Conservation (phyloP, 805 yeast genomes). For the Cyberlindnera lachancei region DNA sequence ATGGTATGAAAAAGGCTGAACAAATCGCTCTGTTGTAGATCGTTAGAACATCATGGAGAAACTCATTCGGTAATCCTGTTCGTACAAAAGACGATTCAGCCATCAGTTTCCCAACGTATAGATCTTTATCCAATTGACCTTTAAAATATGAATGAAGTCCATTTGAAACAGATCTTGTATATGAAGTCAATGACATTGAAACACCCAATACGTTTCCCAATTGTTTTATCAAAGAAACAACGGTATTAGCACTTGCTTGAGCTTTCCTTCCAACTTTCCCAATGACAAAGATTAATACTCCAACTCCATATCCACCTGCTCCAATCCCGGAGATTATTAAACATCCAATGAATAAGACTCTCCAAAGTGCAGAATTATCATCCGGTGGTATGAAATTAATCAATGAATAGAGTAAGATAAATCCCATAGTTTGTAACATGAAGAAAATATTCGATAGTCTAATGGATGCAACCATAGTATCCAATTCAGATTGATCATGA, state of each 20-base stretch:
- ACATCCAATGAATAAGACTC: conserved; percentile 20
- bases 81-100: conserved; percentile 12
- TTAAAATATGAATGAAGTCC: conserved; percentile 24
- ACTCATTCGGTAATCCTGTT: conserved; percentile 10
- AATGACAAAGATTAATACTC: conserved; percentile 31
- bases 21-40: conserved; percentile 12
- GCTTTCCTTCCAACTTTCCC: conserved; percentile 34
- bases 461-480: conserved; percentile 19
- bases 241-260: conserved; percentile 39
- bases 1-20: conserved; percentile 12
- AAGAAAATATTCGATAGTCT: conserved; percentile 10
- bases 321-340: conserved; percentile 29
- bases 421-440: conserved; percentile 14
- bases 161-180: conserved; percentile 22
- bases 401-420: conserved; percentile 7
- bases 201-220: conserved; percentile 38
- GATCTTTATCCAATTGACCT: conserved; percentile 1
- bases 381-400: conserved; percentile 11
- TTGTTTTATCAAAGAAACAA: conserved; percentile 35
- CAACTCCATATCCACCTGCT: conserved; percentile 34
- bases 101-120: conserved; percentile 8
- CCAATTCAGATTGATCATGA: conserved; percentile 15
- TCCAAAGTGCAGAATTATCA: conserved; percentile 12
- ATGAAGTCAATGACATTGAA: conserved; percentile 30
- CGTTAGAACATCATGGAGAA: conserved; percentile 6